Evolutionary conservation across 306 rosid species (phyloP).

Genomic region (Castanospermum australe): DNA sequence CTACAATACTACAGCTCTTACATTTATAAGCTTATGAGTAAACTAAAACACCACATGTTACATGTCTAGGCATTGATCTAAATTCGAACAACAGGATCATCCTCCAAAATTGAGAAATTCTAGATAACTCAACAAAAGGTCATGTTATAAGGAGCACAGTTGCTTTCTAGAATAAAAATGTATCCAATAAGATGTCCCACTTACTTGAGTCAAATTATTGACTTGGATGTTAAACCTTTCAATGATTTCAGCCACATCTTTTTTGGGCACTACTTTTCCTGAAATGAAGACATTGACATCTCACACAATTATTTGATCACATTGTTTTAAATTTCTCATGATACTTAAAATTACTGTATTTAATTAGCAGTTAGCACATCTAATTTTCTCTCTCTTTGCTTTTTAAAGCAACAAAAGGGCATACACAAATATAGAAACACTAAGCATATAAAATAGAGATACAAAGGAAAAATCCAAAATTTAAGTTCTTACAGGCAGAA

Average conservation of each 20-base stretch:
- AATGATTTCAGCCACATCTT: slow-evolving; percentile 65
- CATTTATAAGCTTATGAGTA: not conserved
- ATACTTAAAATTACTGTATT: not conserved
- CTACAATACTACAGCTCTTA: not conserved
- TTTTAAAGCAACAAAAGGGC: not conserved
- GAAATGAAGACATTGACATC: slow-evolving; percentile 42
- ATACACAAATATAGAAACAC: not conserved
- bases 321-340: not conserved
- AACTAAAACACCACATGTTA: not conserved
- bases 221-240: slow-evolving; percentile 93
- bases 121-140: not conserved
- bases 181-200: slow-evolving; percentile 20
- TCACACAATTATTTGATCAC: slow-evolving; percentile 17
- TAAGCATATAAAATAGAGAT: slow-evolving; percentile 16
- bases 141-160: not conserved
- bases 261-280: slow-evolving; percentile 78
- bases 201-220: slow-evolving; percentile 91
- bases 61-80: not conserved
- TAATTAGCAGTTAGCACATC: not conserved
- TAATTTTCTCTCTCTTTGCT: not conserved
- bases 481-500: slow-evolving; percentile 5
- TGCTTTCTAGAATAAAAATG: not conserved
- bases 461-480: not conserved
- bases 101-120: not conserved
- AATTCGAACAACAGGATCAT: not conserved